Conservation (phyloP, 106 monocot species). For the Dioscorea zingiberensis region DNA sequence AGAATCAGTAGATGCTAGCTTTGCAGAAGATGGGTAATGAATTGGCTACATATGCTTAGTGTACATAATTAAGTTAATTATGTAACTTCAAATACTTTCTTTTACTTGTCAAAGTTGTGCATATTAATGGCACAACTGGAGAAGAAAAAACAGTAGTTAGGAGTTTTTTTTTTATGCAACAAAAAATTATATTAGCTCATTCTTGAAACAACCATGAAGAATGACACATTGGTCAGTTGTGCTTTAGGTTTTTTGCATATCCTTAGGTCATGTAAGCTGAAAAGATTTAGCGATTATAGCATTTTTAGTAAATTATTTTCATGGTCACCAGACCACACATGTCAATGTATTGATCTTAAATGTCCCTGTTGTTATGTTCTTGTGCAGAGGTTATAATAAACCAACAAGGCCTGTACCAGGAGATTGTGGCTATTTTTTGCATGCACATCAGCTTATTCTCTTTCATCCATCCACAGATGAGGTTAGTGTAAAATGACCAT, state of each 20-base stretch:
- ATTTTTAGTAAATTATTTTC: neutral
- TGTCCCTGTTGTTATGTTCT: neutral
- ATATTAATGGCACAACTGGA: neutral
- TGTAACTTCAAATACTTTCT: neutral
- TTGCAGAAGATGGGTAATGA: slow-evolving; percentile 76
- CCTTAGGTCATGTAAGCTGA: no score
- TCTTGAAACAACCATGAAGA: neutral
- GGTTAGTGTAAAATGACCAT: slow-evolving; percentile 18
- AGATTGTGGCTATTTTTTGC: slow-evolving; percentile 60
- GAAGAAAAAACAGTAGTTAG: neutral
- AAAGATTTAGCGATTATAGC: neutral
- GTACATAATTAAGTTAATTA: neutral
- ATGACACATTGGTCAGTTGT: neutral
- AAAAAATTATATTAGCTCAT: neutral
- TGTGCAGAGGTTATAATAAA: slow-evolving; percentile 42
- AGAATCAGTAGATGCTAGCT: slow-evolving; percentile 21
- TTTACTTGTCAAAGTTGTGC: neutral
- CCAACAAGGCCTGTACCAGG: slow-evolving; percentile 50
- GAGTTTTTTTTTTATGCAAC: no score
- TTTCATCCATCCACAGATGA: slow-evolving; percentile 40
- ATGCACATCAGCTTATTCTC: slow-evolving; percentile 49
- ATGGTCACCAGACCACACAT: neutral
- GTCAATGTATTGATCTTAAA: no score
- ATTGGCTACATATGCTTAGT: neutral
- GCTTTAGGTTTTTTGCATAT: no score